phyloP scores from a whole-genome alignment of 805 yeast species.

The Cyberlindnera samutprakarnensis region DNA sequence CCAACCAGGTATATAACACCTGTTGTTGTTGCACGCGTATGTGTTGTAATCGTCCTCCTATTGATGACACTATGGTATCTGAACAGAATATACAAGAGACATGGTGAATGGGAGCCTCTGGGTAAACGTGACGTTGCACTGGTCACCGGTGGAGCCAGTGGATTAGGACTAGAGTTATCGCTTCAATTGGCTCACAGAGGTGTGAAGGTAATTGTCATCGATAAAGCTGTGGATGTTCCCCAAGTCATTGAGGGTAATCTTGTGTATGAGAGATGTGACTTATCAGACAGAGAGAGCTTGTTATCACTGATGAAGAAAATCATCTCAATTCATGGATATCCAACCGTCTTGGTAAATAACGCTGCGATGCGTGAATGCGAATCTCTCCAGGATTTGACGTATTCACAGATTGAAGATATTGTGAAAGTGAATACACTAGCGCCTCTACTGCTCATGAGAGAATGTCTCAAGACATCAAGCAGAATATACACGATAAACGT shows the following conservation, averaged over 20 bases:
- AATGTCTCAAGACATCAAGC: slow-evolving; percentile 44
- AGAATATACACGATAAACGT: slow-evolving; percentile 74
- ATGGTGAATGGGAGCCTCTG: slow-evolving; percentile 17
- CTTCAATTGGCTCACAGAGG: slow-evolving; percentile 12
- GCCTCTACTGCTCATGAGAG: slow-evolving; percentile 57
- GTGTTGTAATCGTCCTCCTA: too few relatives aligned
- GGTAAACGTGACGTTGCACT: slow-evolving; percentile 15
- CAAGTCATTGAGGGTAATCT: slow-evolving; percentile 24
- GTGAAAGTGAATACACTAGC: slow-evolving; percentile 61
- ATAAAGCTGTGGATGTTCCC: slow-evolving; percentile 16
- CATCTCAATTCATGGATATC: slow-evolving; percentile 36
- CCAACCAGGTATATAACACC: too few relatives aligned
- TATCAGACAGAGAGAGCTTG: slow-evolving; percentile 42
- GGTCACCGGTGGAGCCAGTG: slow-evolving; percentile 33
- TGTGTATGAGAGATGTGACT: slow-evolving; percentile 55
- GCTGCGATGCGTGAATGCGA: slow-evolving; percentile 66
- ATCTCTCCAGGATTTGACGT: slow-evolving; percentile 39
- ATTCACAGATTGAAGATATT: slow-evolving; percentile 47
- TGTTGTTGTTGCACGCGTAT: too few relatives aligned
- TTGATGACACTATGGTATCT: too few relatives aligned
- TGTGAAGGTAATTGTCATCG: slow-evolving; percentile 21
- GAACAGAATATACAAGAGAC: slow-evolving; percentile 11
- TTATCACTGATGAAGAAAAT: slow-evolving; percentile 32
- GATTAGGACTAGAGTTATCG: slow-evolving; percentile 27
- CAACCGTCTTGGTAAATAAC: slow-evolving; percentile 69